Percentiles rank a stretch among this genome's conserved stretches.
Evolutionary conservation across 495 filamentous ascomycete species (phyloP).

Genomic region (Podospora australis): DNA sequence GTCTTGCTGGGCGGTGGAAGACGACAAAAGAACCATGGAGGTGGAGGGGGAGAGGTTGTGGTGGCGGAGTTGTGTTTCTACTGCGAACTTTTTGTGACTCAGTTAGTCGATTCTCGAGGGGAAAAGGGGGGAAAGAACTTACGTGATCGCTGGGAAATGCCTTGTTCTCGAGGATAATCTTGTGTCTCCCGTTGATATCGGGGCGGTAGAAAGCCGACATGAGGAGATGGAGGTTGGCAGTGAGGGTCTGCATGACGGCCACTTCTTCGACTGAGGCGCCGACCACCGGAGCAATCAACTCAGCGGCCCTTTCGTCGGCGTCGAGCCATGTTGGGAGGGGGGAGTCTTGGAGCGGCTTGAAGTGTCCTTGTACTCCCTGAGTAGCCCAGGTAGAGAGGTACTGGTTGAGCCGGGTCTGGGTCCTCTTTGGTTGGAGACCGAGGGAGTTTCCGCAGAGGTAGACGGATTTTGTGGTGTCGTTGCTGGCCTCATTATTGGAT

Average conservation of each 20-base stretch:
- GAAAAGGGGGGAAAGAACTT: conserved; percentile 11
- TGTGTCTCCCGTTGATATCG: conserved; percentile 61
- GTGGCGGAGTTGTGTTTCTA: conserved; percentile 79
- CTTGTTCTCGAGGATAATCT: conserved; percentile 89
- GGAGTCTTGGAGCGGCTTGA: conserved; percentile 70
- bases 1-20: conserved; percentile 43
- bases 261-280: conserved; percentile 78
- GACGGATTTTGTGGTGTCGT: conserved; percentile 46
- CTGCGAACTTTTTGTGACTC: conserved; percentile 57
- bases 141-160: conserved; percentile 92
- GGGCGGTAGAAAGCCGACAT: conserved; percentile 91
- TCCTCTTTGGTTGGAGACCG: conserved; percentile 76
- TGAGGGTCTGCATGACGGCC: conserved; percentile 89
- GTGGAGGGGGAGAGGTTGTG: conserved; percentile 62
- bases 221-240: conserved; percentile 83
- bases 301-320: conserved; percentile 64
- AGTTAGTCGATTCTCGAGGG: not conserved
- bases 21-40: conserved; percentile 72
- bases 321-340: conserved; percentile 74
- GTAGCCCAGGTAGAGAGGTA: conserved; percentile 85
- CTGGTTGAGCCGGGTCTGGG: conserved; percentile 60
- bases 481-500: conserved; percentile 13
- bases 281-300: conserved; percentile 76
- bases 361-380: conserved; percentile 92
- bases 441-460: conserved; percentile 98